Evolutionary conservation across 768 basidiomycete genomes (phyloP).

Genomic region (Agaricus sinodeliciosus): DNA sequence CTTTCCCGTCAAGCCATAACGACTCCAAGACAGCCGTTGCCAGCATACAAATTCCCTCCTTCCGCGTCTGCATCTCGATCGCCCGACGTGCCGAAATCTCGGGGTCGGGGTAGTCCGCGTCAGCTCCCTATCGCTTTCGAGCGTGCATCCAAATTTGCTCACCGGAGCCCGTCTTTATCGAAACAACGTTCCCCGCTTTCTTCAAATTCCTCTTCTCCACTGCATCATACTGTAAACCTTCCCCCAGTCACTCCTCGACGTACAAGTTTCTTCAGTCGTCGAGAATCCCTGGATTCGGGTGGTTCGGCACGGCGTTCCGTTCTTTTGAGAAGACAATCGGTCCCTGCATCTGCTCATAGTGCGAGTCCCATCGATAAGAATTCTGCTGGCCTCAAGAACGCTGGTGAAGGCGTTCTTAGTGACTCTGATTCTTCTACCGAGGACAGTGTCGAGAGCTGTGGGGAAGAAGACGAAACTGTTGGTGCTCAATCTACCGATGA

Average conservation of each 20-base stretch:
- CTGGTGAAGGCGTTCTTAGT: slow-evolving; percentile 73
- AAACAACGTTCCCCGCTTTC: slow-evolving; percentile 48
- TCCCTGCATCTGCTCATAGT: slow-evolving; percentile 26
- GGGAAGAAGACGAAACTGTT: slow-evolving; percentile 21
- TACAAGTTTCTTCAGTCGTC: slow-evolving; percentile 31
- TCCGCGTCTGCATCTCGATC: neutral
- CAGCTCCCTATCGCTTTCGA: slow-evolving; percentile 10
- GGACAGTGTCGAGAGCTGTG: slow-evolving; percentile 18
- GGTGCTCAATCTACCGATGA: slow-evolving; percentile 28
- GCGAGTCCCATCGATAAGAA: slow-evolving; percentile 32
- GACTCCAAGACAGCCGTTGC: slow-evolving; percentile 3
- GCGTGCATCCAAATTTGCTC: slow-evolving; percentile 12
- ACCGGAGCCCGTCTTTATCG: slow-evolving; percentile 25
- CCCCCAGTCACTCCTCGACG: slow-evolving; percentile 39
- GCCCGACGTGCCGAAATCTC: neutral
- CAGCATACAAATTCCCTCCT: slow-evolving; percentile 19
- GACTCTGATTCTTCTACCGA: slow-evolving; percentile 64
- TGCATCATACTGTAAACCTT: slow-evolving; percentile 32
- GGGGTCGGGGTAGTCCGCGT: slow-evolving; percentile 8
- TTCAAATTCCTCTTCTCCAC: slow-evolving; percentile 53
- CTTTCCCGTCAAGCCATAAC: slow-evolving; percentile 11
- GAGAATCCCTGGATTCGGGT: slow-evolving; percentile 27
- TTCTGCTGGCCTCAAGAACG: slow-evolving; percentile 45
- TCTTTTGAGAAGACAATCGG: slow-evolving; percentile 38
- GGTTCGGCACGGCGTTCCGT: slow-evolving; percentile 27